Conservation (phyloP, 306 rosid species). For the Lathyrus sativus region DNA sequence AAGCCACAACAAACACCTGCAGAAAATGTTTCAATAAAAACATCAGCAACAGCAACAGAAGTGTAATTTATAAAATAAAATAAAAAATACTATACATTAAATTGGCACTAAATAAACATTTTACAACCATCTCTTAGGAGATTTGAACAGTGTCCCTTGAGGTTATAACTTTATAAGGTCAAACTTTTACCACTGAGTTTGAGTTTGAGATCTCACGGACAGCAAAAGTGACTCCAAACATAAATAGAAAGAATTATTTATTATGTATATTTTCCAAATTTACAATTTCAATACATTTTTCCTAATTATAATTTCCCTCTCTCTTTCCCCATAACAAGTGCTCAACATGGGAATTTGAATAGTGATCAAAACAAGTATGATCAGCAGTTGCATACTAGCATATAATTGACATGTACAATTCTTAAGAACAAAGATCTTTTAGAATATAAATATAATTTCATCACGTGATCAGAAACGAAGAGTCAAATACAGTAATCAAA, state of each 20-base stretch:
- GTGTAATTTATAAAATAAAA: background rate
- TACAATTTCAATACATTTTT: conserved; percentile 17
- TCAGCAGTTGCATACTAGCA: conserved; percentile 6
- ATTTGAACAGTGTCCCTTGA: background rate
- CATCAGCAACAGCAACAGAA: conserved; percentile 35
- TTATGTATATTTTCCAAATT: background rate
- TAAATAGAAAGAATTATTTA: background rate
- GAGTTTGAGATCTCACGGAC: background rate
- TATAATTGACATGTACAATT: conserved; percentile 24
- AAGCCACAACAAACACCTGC: conserved; percentile 88
- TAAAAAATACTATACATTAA: background rate
- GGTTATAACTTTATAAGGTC: too few relatives aligned
- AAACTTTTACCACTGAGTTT: too few relatives aligned
- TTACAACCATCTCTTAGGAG: background rate
- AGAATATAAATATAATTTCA: background rate
- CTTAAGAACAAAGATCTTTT: conserved; percentile 9
- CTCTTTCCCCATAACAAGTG: background rate
- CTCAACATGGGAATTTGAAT: conserved; percentile 17
- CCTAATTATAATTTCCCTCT: conserved; percentile 12
- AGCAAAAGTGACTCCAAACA: background rate
- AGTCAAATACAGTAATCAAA: conserved; percentile 18
- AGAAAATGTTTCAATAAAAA: conserved; percentile 20
- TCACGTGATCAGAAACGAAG: conserved; percentile 11
- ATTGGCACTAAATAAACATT: background rate
- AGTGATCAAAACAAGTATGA: conserved; percentile 14